These are phyloP conservation scores for Cadophora sp. DNA, from an alignment of 2,329 filamentous ascomycete species.

Conservation along the genomic window DNA sequence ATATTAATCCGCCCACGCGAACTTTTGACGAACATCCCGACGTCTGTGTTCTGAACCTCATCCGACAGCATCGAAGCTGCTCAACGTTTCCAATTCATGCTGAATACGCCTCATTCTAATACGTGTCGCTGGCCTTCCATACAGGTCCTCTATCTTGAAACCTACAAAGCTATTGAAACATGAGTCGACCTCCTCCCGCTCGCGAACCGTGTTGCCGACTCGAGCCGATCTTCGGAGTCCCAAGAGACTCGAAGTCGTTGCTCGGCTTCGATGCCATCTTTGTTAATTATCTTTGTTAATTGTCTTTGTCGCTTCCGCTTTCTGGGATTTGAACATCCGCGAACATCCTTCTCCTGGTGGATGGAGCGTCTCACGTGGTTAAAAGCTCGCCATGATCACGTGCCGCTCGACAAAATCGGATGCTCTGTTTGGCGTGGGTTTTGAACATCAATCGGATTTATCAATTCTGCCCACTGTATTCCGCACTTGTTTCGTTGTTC, in stretches of 20 bases:
- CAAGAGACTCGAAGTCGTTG: not conserved
- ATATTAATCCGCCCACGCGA: not conserved
- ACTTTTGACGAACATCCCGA: too few species aligned
- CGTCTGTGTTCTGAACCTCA: too few species aligned
- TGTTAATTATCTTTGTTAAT: not conserved
- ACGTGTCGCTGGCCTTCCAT: not conserved
- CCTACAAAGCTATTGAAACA: not conserved
- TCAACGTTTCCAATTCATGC: too few species aligned
- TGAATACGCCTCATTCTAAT: not conserved
- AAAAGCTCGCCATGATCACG: not conserved
- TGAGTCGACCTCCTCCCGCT: not conserved
- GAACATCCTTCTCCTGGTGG: not conserved
- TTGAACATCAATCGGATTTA: too few species aligned
- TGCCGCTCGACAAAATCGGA: too few species aligned
- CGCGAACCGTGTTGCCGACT: not conserved
- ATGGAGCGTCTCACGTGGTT: not conserved
- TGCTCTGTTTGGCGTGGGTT: too few species aligned
- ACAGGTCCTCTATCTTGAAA: not conserved
- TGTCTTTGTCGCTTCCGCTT: not conserved
- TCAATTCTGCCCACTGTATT: too few species aligned
- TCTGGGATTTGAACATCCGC: not conserved
- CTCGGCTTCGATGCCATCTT: not conserved
- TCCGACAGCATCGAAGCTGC: not conserved
- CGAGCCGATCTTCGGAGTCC: not conserved
- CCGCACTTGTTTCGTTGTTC: not conserved